phyloP scores from a whole-genome alignment of 805 yeast genomes.

The Teunomyces lycoperdinae region DNA sequence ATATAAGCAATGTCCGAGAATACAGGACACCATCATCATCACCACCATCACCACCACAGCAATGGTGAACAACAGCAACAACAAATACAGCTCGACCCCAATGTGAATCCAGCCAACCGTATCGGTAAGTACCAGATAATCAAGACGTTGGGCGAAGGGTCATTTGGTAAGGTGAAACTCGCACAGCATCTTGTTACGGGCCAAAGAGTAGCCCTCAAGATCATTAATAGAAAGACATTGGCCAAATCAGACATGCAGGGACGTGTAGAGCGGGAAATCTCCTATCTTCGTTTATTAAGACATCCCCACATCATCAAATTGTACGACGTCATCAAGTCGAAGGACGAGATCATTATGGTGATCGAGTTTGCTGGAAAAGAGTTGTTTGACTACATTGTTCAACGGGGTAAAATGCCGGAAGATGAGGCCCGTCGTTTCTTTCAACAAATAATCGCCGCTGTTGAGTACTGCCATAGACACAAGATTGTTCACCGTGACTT shows the following conservation, averaged over 20 bases:
- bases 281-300: slow-evolving; percentile 26
- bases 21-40: slow-evolving; percentile 2
- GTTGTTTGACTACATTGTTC: slow-evolving; percentile 29
- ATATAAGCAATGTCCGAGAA: background rate
- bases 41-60: slow-evolving; percentile 18
- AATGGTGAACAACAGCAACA: slow-evolving; percentile 6
- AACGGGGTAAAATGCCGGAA: slow-evolving; percentile 28
- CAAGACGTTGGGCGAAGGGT: slow-evolving; percentile 30
- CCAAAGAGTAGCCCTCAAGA: slow-evolving; percentile 27
- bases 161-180: slow-evolving; percentile 31
- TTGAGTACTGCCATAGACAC: slow-evolving; percentile 30
- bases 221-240: slow-evolving; percentile 28
- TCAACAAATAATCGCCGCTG: slow-evolving; percentile 31
- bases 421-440: slow-evolving; percentile 28
- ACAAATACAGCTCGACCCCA: slow-evolving; percentile 10
- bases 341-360: slow-evolving; percentile 31
- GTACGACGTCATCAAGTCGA: slow-evolving; percentile 29
- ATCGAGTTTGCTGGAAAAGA: slow-evolving; percentile 30
- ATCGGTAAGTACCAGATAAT: slow-evolving; percentile 63
- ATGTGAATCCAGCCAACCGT: slow-evolving; percentile 39
- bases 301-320: slow-evolving; percentile 32
- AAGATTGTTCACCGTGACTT: slow-evolving; percentile 60
- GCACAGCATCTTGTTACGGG: slow-evolving; percentile 29
- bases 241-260: slow-evolving; percentile 33
- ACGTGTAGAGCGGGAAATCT: slow-evolving; percentile 27